Conservation (phyloP, 2,329 filamentous ascomycete species). For the Hymenotorrendiella dingleyae region DNA sequence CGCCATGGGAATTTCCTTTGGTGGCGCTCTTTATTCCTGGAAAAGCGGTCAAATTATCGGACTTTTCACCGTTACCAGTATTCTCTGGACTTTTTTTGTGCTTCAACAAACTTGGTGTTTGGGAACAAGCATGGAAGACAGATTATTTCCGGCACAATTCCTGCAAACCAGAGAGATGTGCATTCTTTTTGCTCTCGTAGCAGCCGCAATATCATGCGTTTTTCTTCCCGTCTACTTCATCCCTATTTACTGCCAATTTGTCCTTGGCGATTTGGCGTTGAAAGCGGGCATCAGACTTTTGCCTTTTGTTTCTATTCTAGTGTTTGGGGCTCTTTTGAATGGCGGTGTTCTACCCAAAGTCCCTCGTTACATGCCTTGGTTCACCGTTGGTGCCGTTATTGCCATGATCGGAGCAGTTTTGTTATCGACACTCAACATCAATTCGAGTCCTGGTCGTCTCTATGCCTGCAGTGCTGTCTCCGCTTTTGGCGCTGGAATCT, state of each 20-base stretch:
- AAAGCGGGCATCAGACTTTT: conserved; percentile 36
- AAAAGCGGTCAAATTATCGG: conserved; percentile 22
- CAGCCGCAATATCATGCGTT: conserved; percentile 16
- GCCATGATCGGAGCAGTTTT: conserved; percentile 29
- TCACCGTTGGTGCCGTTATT: conserved; percentile 31
- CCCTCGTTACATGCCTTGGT: conserved; percentile 35
- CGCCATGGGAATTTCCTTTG: conserved; percentile 31
- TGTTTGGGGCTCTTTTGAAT: conserved; percentile 29
- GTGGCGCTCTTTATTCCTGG: conserved; percentile 30
- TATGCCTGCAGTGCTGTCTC: conserved; percentile 35
- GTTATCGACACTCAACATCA: conserved; percentile 25
- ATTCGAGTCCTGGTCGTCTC: conserved; percentile 21
- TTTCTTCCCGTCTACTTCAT: conserved; percentile 31
- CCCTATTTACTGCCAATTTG: conserved; percentile 46
- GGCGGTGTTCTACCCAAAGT: conserved; percentile 30
- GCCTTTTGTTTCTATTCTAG: conserved; percentile 31
- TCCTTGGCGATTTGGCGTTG: conserved; percentile 41
- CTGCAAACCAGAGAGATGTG: conserved; percentile 19
- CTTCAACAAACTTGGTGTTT: conserved; percentile 24
- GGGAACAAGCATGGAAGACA: conserved; percentile 19
- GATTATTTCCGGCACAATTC: conserved; percentile 17
- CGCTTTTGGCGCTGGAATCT: conserved; percentile 35
- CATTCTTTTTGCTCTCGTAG: conserved; percentile 32
- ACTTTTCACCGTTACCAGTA: conserved; percentile 39
- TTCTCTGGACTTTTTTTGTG: conserved; percentile 23